These are phyloP conservation scores for Phellopilus nigrolimitatus DNA, from an alignment of 1,284 basidiomycete species.

Conservation along the genomic window DNA sequence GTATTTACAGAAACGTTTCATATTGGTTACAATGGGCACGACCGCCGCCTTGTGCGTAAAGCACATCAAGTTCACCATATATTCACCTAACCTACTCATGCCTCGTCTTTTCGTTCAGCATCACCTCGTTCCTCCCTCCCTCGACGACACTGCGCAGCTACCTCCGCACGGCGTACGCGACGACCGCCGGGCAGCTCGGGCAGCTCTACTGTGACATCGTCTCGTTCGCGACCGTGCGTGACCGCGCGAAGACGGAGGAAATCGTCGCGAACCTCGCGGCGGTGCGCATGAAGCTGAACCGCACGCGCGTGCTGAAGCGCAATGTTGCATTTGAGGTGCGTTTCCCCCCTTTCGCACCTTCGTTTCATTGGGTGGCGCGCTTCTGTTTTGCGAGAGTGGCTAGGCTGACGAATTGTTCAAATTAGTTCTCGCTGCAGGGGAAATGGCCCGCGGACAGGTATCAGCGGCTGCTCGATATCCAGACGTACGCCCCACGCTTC, in stretches of 20 bases:
- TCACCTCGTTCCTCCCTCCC: slow-evolving; percentile 67
- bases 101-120: too few species aligned
- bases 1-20: slow-evolving; percentile 47
- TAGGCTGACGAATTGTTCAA: neutral
- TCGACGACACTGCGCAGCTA: slow-evolving; percentile 65
- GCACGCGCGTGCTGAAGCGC: slow-evolving; percentile 47
- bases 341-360: slow-evolving; percentile 10
- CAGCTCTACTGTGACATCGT: slow-evolving; percentile 63
- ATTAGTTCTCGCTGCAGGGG: slow-evolving; percentile 62
- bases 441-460: slow-evolving; percentile 70
- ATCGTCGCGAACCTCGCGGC: slow-evolving; percentile 58
- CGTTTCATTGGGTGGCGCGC: too few species aligned
- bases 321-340: slow-evolving; percentile 65
- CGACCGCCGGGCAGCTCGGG: slow-evolving; percentile 57
- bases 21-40: slow-evolving; percentile 59
- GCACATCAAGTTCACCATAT: neutral
- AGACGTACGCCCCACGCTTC: too few species aligned
- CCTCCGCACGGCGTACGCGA: slow-evolving; percentile 57
- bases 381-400: too few species aligned
- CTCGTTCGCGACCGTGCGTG: slow-evolving; percentile 53
- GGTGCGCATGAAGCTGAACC: slow-evolving; percentile 58
- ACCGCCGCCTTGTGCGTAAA: slow-evolving; percentile 53
- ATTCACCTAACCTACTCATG: neutral
- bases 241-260: slow-evolving; percentile 41
- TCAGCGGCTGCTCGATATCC: slow-evolving; percentile 57